Base-by-base conservation (phyloP, 208 protist species). In the Trypanosoma vivax region DNA sequence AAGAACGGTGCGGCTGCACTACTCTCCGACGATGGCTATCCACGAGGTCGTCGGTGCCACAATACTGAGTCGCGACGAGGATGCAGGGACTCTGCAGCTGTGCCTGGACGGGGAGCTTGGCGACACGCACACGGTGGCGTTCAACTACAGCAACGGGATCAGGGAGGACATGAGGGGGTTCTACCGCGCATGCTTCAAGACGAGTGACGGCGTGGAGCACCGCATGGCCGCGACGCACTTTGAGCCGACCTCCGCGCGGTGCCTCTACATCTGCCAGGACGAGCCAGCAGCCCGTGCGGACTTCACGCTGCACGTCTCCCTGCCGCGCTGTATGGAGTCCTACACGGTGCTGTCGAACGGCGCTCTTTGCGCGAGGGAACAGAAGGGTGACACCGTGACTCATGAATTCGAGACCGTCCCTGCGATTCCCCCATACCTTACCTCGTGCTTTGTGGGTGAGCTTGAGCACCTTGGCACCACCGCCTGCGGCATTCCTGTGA, bases 211-310 rank as follows among this genome's bases (percentile, higher is more conserved):
- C 9, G 76, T 74, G 50, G 70, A 83, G 61, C 74, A 84, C 45
- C 87, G 88, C 52, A 91, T 97, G 74, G 91, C 80, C n/a, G 83
- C 83, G 7, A 97, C 94, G 31, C 97, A 99, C 78, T 98, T 98
- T 57, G 96, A 99, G 70, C 76, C 95, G 5, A 92, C 81, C 23
- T 85, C 97, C n/a, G 92, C 93, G 10, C 73, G 97, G 9, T 70
- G 83, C 47, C 92, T 95, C 42, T 98, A 97, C 65, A 95, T 97
- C 29, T 98, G 96, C 60, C 97, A 93, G 55, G 97, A 99, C 55
- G 96, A 99, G 70, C 97, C 97, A 1, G 84, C 95, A 2, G 56
- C 86, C 13, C 98, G 98, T 33, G 94, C 96, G 6, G 88, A 92
- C 47, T 99, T 99, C 67, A 88, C 77, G 38, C 57, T 99, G 18